Evolutionary conservation across 345 rosid species (phyloP), one percentile per base, ranked within the genome.

Genomic region (Arabis hirsuta): DNA sequence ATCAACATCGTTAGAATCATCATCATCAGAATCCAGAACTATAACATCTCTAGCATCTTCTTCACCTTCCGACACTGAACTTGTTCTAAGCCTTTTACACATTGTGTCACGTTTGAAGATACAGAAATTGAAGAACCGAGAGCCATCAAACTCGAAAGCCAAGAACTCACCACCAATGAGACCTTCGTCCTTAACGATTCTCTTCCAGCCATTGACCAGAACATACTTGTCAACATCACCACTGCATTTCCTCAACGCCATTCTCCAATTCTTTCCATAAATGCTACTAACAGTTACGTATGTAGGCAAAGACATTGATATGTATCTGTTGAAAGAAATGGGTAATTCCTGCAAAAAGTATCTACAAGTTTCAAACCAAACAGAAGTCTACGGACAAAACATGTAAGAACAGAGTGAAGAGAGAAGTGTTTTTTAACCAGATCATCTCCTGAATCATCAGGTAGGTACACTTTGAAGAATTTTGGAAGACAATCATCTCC

Each of bases 131-230:
- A 70, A 70, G 48, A 5, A 10, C 2, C 6, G 3, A 55, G 6
- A 47, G 12, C 74, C 74, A 59, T 70, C 59, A 50, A 59, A 70
- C 42, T 70, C 74, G 9, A 70, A 70, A 2, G 1, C 48, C 4
- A 70, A 48, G 29, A 70, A 41, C 12, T 70, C 59, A 59, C 67
- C 50, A 14, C 38, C 32, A 0, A 38, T 59, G 1, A 70, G 2
- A 59, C n/a, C n/a, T 16, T 48, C 58, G 6, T 38, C 50, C 10
- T 16, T 41, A 11, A 3, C 39, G 4, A 70, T 70, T 29, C 7
- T 70, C 58, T 70, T 70, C 74, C 74, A 70, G 0, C 74, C 74
- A 38, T 48, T 16, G 24, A 70, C 74, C 31, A 70, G 0, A 39
- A 36, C 42, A 70, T 22, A 59, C 1, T 12, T 69, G 29, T 56